Conservation (phyloP, 2,329 filamentous ascomycete genomes). For the Clonostachys chloroleuca region DNA sequence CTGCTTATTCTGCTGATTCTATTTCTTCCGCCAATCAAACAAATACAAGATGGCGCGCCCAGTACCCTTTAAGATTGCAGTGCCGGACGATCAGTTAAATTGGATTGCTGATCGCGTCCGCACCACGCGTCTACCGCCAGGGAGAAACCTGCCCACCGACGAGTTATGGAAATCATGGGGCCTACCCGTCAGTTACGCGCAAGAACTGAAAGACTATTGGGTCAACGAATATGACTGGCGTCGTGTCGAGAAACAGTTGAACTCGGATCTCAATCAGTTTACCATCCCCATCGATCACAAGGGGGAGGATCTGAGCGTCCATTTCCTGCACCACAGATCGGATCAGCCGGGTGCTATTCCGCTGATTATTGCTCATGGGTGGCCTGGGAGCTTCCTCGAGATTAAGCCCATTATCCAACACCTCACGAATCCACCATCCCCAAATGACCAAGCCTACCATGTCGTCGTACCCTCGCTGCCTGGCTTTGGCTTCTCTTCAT, state of each 20-base stretch:
- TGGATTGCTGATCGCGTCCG: too few species aligned
- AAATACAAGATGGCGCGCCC: background rate
- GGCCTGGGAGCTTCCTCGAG: constrained; percentile 35
- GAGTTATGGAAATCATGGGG: too few species aligned
- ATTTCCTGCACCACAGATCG: constrained; percentile 4
- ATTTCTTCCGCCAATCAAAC: too few species aligned
- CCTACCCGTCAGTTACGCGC: too few species aligned
- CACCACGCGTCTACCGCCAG: too few species aligned
- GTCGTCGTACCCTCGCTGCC: constrained; percentile 38
- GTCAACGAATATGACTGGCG: background rate
- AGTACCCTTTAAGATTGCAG: background rate
- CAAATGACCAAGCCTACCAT: constrained; percentile 31
- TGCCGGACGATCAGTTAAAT: background rate
- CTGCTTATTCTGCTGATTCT: too few species aligned
- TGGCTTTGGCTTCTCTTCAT: constrained; percentile 35
- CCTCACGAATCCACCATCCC: constrained; percentile 17
- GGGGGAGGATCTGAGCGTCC: background rate
- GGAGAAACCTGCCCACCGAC: too few species aligned
- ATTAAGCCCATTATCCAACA: constrained; percentile 23
- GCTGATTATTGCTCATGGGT: constrained; percentile 34
- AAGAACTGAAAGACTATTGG: background rate
- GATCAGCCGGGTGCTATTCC: constrained; percentile 22
- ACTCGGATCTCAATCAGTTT: background rate
- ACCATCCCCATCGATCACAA: too few species aligned
- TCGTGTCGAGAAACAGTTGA: background rate